Percentiles rank a stretch among this genome's conserved stretches.
phyloP scores from a whole-genome alignment of 257 asterid genomes.

The Verbascum thapsus region DNA sequence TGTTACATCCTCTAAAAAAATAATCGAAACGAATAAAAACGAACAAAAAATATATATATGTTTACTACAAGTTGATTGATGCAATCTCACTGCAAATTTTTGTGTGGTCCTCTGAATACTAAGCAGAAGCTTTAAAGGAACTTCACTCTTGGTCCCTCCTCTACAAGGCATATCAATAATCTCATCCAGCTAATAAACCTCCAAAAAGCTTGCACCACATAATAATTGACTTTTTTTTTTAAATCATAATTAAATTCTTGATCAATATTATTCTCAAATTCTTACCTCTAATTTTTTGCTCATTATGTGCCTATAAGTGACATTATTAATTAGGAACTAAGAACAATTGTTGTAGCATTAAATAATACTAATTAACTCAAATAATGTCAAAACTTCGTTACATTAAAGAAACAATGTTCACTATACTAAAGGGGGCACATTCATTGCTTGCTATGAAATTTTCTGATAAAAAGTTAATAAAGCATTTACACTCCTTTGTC shows the following conservation, averaged over 20 bases:
- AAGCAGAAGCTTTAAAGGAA: constrained; percentile 62
- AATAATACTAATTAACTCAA: too few species aligned
- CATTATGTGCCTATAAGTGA: too few species aligned
- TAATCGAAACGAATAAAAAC: too few species aligned
- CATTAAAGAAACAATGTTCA: too few species aligned
- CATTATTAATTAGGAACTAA: too few species aligned
- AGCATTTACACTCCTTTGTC: constrained; percentile 31
- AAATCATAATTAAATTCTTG: background rate
- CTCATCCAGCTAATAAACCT: constrained; percentile 36
- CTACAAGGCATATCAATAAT: constrained; percentile 45
- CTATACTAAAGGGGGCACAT: too few species aligned
- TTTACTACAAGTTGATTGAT: constrained; percentile 40
- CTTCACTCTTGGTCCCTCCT: constrained; percentile 61
- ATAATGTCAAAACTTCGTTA: too few species aligned
- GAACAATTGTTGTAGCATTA: too few species aligned
- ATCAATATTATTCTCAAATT: constrained; percentile 1
- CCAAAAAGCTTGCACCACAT: background rate
- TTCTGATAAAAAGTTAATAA: constrained; percentile 44
- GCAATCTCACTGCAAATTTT: constrained; percentile 42
- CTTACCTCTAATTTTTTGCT: too few species aligned
- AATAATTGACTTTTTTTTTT: background rate
- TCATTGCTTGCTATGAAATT: constrained; percentile 34
- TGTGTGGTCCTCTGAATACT: constrained; percentile 66
- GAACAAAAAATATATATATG: too few species aligned
- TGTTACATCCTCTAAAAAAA: too few species aligned